These are phyloP conservation scores for Neotropicomus parvogracilis DNA, from an alignment of 1,284 basidiomycete species.

Conservation along the genomic window DNA sequence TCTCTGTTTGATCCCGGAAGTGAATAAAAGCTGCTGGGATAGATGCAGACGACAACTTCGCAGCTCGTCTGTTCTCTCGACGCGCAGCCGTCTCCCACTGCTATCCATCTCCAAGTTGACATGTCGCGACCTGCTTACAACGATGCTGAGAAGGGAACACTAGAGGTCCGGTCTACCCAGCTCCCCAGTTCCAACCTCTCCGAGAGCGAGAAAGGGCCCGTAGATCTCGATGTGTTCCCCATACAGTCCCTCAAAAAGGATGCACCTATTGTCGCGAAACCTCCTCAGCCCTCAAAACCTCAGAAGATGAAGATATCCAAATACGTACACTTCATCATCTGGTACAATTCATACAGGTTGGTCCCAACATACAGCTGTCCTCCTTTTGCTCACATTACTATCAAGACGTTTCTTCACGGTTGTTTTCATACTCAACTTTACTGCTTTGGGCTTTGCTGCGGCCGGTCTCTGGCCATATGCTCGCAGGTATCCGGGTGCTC, in stretches of 20 bases:
- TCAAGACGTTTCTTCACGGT: constrained; percentile 65
- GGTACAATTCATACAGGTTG: constrained; percentile 70
- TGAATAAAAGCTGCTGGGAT: constrained; percentile 24
- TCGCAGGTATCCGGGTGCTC: constrained; percentile 53
- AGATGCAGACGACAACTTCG: not conserved
- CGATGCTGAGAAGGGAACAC: constrained; percentile 58
- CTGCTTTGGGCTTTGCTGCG: constrained; percentile 56
- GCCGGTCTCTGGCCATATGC: constrained; percentile 66
- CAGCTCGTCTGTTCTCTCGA: constrained; percentile 14
- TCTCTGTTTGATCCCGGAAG: constrained; percentile 9
- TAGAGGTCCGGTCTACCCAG: constrained; percentile 38
- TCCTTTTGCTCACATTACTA: constrained; percentile 1
- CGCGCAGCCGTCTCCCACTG: constrained; percentile 19
- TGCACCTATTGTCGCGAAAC: constrained; percentile 30
- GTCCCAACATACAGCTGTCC: not conserved
- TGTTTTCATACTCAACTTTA: constrained; percentile 54
- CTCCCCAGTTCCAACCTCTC: constrained; percentile 18
- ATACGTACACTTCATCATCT: constrained; percentile 56
- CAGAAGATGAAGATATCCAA: constrained; percentile 47
- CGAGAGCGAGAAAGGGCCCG: constrained; percentile 38
- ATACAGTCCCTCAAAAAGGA: constrained; percentile 41
- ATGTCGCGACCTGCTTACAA: constrained; percentile 42
- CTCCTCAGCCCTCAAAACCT: constrained; percentile 27
- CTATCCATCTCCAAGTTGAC: constrained; percentile 1
- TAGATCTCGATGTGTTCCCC: constrained; percentile 31